Evolutionary conservation across 768 basidiomycete species (phyloP), one percentile per base, ranked within the genome.

Genomic region (Lactarius sanguifluus): DNA sequence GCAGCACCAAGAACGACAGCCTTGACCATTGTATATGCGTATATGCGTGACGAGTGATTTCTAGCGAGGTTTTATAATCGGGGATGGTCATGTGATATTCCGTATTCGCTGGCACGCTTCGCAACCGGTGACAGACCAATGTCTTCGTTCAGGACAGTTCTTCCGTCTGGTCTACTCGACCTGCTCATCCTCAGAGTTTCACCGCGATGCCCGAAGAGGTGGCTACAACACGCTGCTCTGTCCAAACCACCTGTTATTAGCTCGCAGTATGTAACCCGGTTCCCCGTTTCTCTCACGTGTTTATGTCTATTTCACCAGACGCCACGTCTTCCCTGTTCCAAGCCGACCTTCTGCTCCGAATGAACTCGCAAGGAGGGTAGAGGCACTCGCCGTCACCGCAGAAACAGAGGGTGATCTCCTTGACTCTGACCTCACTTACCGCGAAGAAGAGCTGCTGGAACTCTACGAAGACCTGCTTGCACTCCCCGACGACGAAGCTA

Each of bases 1-100:
- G 92, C 90, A 80, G 96, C 96, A 77, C 96, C 96, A 76, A 98
- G 95, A 71, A 98, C 94, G 75, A 93, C 94, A 81, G 86, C 93
- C 79, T 96, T 94, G 72, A 82, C 79, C 85, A 86, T 86, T 64
- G 59, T 72, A 67, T 30, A 67, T 30, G 8, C 1, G 1, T n/a
- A 9, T 20, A 20, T 25, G 36, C 7, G 43, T 9, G 43, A 20
- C 18, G 43, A 43, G 43, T 43, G 18, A 16, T 20, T 9, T 20
- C 4, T 2, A 18, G 4, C 20, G 20, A 9, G 15, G 8, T 47
- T 23, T 50, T 50, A 23, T 23, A 40, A 40, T 40, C 4, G 3
- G 38, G 38, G 12, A 15, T 54, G 23, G 56, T 36, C 56, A 36
- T 30, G 28, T 36, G 56, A 57, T 57, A 57, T 34, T n/a, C 20